A percentile compares a stretch with the other conserved stretches of the same genome.
Conservation (phyloP, 202 grass and related monocot species). For the Saccharum hybrid region DNA sequence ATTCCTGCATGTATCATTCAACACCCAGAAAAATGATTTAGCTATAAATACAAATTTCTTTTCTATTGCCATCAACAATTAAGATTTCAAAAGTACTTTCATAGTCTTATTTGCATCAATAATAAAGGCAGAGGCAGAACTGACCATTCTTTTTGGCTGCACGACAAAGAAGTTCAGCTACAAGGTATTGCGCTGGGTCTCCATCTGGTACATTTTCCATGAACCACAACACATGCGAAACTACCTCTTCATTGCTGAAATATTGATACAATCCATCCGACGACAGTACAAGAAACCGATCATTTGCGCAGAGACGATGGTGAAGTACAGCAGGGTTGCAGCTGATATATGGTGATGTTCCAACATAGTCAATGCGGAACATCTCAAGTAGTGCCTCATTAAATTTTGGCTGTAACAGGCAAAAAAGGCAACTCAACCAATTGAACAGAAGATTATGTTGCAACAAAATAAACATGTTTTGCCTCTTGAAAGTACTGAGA, state of each 20-base stretch:
- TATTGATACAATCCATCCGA: slow-evolving; percentile 96
- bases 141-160: slow-evolving; percentile 93
- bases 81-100: not conserved
- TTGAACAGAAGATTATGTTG: slow-evolving; percentile 7
- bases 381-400: slow-evolving; percentile 82
- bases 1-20: slow-evolving; percentile 54
- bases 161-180: slow-evolving; percentile 82
- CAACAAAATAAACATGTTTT: slow-evolving; percentile 15
- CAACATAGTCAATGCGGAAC: slow-evolving; percentile 79
- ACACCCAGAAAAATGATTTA: slow-evolving; percentile 24
- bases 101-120: not conserved
- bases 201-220: slow-evolving; percentile 93
- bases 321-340: slow-evolving; percentile 79
- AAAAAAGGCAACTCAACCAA: slow-evolving; percentile 33
- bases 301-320: slow-evolving; percentile 68
- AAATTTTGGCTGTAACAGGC: slow-evolving; percentile 62
- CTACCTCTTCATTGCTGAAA: slow-evolving; percentile 91
- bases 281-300: slow-evolving; percentile 81
- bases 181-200: slow-evolving; percentile 88
- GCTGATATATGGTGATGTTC: slow-evolving; percentile 71
- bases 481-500: slow-evolving; percentile 8
- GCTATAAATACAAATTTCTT: not conserved
- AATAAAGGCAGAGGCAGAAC: slow-evolving; percentile 19
- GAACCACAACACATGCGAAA: slow-evolving; percentile 86
- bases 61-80: slow-evolving; percentile 1